phyloP scores from a whole-genome alignment of 768 basidiomycete species.

The Tulasnella sp. region DNA sequence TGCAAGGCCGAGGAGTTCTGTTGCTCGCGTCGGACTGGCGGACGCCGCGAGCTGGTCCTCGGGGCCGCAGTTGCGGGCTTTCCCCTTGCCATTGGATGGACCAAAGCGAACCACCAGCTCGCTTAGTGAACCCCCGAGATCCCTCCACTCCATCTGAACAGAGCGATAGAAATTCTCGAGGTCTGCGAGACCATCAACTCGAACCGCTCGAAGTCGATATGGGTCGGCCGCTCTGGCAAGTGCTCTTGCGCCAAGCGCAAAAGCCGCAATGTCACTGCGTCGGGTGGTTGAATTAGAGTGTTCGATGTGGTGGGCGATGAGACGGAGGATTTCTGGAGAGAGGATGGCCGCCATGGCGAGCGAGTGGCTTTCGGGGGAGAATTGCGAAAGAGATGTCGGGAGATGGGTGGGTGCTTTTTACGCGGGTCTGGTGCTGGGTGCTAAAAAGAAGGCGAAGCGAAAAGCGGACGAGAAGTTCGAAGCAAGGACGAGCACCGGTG shows the following conservation, averaged over 20 bases:
- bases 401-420: constrained; percentile 5
- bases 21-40: background rate
- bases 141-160: constrained; percentile 16
- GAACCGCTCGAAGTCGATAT: background rate
- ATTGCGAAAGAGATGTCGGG: background rate
- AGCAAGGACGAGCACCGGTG: background rate
- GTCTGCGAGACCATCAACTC: background rate
- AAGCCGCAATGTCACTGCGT: constrained; percentile 2
- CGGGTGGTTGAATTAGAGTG: constrained; percentile 1
- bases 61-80: background rate
- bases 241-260: constrained; percentile 17
- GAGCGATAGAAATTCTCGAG: constrained; percentile 4
- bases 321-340: constrained; percentile 20
- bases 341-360: constrained; percentile 5
- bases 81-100: constrained; percentile 15
- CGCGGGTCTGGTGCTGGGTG: constrained; percentile 2
- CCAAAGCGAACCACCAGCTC: constrained; percentile 15
- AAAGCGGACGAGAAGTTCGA: constrained; percentile 5
- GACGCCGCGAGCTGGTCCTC: background rate
- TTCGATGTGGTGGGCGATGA: constrained; percentile 16
- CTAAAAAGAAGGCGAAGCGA: constrained; percentile 12
- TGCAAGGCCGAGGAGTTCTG: constrained; percentile 7
- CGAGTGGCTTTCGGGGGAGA: constrained; percentile 15
- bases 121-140: constrained; percentile 2
- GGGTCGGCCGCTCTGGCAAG: constrained; percentile 23